Percentiles rank a stretch among this genome's conserved stretches.
phyloP scores from a whole-genome alignment of 2,329 filamentous ascomycete genomes.

The Aquanectria penicillioides region DNA sequence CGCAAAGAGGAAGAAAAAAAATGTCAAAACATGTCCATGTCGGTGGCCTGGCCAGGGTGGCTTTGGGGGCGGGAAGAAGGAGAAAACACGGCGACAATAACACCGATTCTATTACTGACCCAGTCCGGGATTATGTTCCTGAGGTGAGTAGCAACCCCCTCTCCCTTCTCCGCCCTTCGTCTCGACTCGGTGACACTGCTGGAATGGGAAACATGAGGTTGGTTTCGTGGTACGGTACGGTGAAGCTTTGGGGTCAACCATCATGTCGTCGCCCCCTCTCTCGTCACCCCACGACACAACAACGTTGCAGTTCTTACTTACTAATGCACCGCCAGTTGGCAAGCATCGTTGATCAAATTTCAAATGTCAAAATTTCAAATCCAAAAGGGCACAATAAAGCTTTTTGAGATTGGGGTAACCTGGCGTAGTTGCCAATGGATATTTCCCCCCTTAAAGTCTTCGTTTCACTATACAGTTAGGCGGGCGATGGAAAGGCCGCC shows the following conservation, averaged over 20 bases:
- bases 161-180: not conserved
- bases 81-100: conserved; percentile 13
- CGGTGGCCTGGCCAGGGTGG: not conserved
- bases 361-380: not conserved
- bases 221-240: conserved; percentile 3
- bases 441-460: conserved; percentile 15
- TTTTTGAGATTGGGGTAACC: no score
- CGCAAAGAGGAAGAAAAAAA: not conserved
- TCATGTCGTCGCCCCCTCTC: not conserved
- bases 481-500: conserved; percentile 9
- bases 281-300: conserved; percentile 15
- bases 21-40: not conserved
- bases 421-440: no score
- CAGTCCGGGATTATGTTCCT: conserved; percentile 7
- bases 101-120: not conserved
- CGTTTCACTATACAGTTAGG: conserved; percentile 30
- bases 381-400: no score
- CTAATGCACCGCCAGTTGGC: conserved; percentile 19
- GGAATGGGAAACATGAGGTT: not conserved
- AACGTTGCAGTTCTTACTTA: no score
- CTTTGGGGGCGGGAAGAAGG: not conserved
- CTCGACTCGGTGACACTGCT: conserved; percentile 11
- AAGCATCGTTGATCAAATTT: conserved; percentile 4
- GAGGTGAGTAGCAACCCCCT: not conserved
- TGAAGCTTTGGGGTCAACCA: conserved; percentile 12